A percentile compares a stretch with the other conserved stretches of the same genome.
These are phyloP conservation scores for Papilionanthe hybrid DNA, from an alignment of 116 monocot genomes.

Conservation along the genomic window DNA sequence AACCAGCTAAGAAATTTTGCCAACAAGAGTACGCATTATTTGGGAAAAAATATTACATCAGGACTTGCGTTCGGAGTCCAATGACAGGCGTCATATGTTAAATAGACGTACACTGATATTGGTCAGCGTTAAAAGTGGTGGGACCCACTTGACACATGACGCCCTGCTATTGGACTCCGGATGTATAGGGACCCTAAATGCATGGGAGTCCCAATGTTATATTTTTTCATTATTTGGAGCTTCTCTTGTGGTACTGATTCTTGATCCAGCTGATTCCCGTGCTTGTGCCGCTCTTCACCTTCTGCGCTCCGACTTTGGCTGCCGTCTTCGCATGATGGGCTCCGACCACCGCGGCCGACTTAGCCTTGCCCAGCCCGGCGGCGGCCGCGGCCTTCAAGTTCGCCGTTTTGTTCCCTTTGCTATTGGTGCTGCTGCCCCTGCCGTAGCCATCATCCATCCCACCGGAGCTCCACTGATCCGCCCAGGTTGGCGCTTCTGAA, in stretches of 20 bases:
- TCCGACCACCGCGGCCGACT: conserved; percentile 24
- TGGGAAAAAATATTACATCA: too few relatives aligned
- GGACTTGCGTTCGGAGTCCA: too few relatives aligned
- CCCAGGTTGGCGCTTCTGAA: conserved; percentile 46
- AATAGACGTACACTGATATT: too few relatives aligned
- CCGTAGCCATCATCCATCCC: conserved; percentile 9
- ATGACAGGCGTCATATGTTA: too few relatives aligned
- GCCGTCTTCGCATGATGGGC: conserved; percentile 38
- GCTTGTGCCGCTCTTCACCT: conserved; percentile 58
- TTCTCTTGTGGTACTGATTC: conserved; percentile 62
- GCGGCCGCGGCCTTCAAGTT: conserved; percentile 40
- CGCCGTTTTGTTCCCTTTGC: conserved; percentile 36
- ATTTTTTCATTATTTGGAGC: conserved; percentile 39
- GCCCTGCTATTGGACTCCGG: too few relatives aligned
- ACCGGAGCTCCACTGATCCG: conserved; percentile 39
- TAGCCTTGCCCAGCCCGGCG: conserved; percentile 45
- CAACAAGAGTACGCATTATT: conserved; percentile 16
- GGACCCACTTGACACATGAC: too few relatives aligned
- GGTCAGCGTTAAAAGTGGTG: too few relatives aligned
- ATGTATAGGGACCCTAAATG: too few relatives aligned
- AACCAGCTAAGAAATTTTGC: neutral
- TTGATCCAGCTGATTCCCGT: conserved; percentile 73
- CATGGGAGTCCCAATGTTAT: too few relatives aligned
- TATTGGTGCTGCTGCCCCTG: conserved; percentile 6
- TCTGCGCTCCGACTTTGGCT: conserved; percentile 41